Base-by-base conservation (phyloP, 1,284 basidiomycete species). In the Pseudozyma sp. region DNA sequence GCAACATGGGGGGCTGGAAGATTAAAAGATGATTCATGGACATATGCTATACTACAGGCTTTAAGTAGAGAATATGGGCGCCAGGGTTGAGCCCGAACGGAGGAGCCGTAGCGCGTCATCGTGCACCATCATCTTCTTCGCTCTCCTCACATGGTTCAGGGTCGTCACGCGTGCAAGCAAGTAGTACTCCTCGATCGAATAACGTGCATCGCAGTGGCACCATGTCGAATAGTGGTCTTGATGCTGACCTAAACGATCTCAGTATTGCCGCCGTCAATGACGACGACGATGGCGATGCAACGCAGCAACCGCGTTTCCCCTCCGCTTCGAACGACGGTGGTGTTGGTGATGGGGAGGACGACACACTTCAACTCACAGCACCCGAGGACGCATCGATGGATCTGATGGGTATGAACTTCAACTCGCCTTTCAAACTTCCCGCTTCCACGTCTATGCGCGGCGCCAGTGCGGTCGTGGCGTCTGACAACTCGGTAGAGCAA, bases 331-430 rank as follows among this genome's bases (percentile, higher is more conserved):
- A 14, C 54, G 39, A 5, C 5, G 19, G 11, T 11, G 25, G 53
- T 5, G 66, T 61, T 58, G 44, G 7, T 14, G 19, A n/a, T 11
- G 25, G 53, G 9, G 66, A 64, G 18, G 78, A 80, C 43, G 78
- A 80, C 14, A 80, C 78, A 9, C 18, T 79, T 6, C 77, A 80
- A 52, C 61, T 80, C 2, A 59, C 39, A 8, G 65, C 62, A 8
- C 59, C 67, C 0, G 69, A 65, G 16, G 79, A 80, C 36, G 78
- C 65, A 31, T 76, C 78, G 9, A 69, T 80, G 53, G 78, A 80
- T 55, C 50, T 80, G 58, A 80, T 80, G 76, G 71, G 66, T 0
- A 69, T 68, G 62, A 68, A 66, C 48, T 78, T 80, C 52, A 77
- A 38, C 40, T 70, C 63, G 34, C 69, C 73, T 13, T 76, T 76